Conservation (phyloP, 176 grass and related monocot genomes). For the Oropetium thomaeum region DNA sequence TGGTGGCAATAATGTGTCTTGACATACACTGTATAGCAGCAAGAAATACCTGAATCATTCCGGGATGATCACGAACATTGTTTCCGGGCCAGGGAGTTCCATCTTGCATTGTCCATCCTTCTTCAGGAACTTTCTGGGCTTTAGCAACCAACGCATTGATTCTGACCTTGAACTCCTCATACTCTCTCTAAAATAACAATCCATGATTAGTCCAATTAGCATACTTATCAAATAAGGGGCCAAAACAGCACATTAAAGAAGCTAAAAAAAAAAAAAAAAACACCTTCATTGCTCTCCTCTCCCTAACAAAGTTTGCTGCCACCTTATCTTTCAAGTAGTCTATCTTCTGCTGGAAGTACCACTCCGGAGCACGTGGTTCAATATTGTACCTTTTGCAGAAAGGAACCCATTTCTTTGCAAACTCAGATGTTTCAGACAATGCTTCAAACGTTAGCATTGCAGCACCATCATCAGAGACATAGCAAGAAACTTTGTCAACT, state of each 20-base stretch:
- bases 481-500: constrained; percentile 84
- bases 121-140: constrained; percentile 84
- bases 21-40: neutral
- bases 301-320: constrained; percentile 54
- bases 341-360: constrained; percentile 87
- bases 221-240: constrained; percentile 18
- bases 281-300: constrained; percentile 94
- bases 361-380: constrained; percentile 82
- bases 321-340: constrained; percentile 95
- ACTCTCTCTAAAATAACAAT: constrained; percentile 64
- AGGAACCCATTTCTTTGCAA: constrained; percentile 97
- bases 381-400: constrained; percentile 80
- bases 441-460: constrained; percentile 93
- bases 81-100: constrained; percentile 94
- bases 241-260: neutral
- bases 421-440: constrained; percentile 91
- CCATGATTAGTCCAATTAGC: neutral
- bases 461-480: constrained; percentile 98
- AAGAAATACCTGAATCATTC: constrained; percentile 87
- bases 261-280: constrained; percentile 16
- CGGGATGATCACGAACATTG: constrained; percentile 85
- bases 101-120: constrained; percentile 98
- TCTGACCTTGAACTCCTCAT: constrained; percentile 90
- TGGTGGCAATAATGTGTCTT: neutral
- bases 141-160: constrained; percentile 95